Base-by-base conservation (phyloP, 2,329 filamentous ascomycete genomes). In the Aspergillus clavatus region DNA sequence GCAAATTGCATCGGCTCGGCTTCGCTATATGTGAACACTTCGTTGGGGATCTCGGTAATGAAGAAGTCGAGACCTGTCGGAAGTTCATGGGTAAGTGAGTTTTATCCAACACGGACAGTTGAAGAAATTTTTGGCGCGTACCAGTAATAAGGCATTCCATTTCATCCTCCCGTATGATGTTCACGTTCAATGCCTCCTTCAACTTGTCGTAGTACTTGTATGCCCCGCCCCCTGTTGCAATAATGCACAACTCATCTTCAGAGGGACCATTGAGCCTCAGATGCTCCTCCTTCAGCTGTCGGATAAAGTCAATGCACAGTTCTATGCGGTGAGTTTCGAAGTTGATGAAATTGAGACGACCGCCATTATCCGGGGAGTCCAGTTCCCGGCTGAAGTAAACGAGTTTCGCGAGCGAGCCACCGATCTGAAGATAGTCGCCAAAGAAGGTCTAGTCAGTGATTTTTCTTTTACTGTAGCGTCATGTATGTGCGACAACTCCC, bases 101-200 rank as follows among this genome's bases (percentile, higher is more conserved):
- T 46, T 27, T 14, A 18, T 19, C 10, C 16, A 16, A 14, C 8
- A 19, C 23, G 10, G 3, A 19, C 12, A 4, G 1, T 21, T 29
- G 11, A 6, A 27, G n/a, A 35, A n/a, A 24, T 11, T 21, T 24
- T 33, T 38, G 7, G 5, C 18, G 54, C 74, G 53, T 68, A 89
- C 87, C 89, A 60, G 93, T 93, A 53, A 98, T 98, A 47, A 98
- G 73, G 64, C 93, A 98, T 68, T 95, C 89, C 93, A 98, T 98
- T 72, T 98, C 93, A 61, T 98, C 93, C 69, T 97, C 93, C 35
- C 89, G 78, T 59, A 90, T 75, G 16, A 98, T 89, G 62, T 96
- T 86, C 1, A 95, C 87, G 11, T 87, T 87, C 40, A 98, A 73
- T 4, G 84, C 82, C 51, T 91, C 81, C 62, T 83, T 84, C 57